Base-by-base conservation (phyloP, 441 rosid genomes). In the Theobroma grandiflorum region DNA sequence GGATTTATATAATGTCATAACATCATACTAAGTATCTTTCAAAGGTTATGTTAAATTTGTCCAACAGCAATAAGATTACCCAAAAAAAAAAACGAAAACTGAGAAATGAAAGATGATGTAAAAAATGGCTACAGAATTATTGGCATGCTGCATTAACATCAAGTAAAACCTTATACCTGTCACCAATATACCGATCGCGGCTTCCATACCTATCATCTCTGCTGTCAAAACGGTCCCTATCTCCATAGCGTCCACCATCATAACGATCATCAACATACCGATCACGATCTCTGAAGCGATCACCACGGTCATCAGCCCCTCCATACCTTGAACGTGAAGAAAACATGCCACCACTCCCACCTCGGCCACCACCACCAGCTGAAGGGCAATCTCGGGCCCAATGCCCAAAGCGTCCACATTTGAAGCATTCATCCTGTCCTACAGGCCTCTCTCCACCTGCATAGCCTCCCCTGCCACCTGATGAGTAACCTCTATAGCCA, bases 361-460 rank as follows among this genome's bases (percentile, higher is more conserved):
- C 98, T 71, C 97, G 93, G 73, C 91, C 95, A 84, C 94, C 90
- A 84, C 94, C 90, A 87, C 92, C 91, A 85, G 88, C 94, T 55
- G 97, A 87, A 45, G 98, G 95, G 78, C 99, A 95, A 81, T 95
- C 97, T 43, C 99, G 91, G 14, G 99, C 99, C 99, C 99, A 97
- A 42, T 97, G 99, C 61, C 99, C 98, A 11, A 74, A 81, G 67
- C 95, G 91, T 74, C 99, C 98, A 84, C 99, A 97, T 83, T 94
- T 97, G 88, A 92, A 97, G 90, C 99, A 97, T 71, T 91, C 97
- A 82, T 97, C 99, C 77, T 90, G 93, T 42, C 85, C 94, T 72
- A 84, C 89, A 78, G 95, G 90, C 79, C 93, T 91, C 78, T 91
- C 97, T 77, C 93, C 93, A 73, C 89, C 88, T 15, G 90, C 89